A percentile compares a stretch with the other conserved stretches of the same genome.
Conservation (phyloP, 2,329 filamentous ascomycete genomes). For the Monilinia laxa region DNA sequence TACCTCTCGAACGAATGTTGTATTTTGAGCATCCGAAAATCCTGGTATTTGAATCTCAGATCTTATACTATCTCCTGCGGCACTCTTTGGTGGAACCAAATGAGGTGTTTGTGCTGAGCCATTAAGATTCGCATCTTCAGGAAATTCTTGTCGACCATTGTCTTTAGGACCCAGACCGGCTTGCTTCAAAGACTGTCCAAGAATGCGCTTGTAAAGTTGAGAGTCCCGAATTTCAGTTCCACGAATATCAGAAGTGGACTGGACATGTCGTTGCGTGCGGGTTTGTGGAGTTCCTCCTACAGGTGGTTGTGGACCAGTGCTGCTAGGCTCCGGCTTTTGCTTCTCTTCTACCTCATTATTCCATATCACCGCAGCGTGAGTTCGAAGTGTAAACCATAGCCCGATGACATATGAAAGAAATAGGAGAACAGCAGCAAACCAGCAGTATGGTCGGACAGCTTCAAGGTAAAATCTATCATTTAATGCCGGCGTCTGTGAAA, state of each 20-base stretch:
- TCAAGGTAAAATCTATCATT: constrained; percentile 86
- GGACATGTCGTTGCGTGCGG: constrained; percentile 32
- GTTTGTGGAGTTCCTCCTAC: constrained; percentile 29
- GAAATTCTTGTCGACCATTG: constrained; percentile 45
- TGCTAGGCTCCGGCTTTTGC: constrained; percentile 55
- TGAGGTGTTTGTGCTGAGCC: constrained; percentile 59
- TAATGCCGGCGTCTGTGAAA: constrained; percentile 80
- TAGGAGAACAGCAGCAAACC: constrained; percentile 77
- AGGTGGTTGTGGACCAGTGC: constrained; percentile 38
- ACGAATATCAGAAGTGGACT: constrained; percentile 28
- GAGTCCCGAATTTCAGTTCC: constrained; percentile 75
- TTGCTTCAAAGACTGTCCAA: constrained; percentile 86
- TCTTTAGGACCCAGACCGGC: constrained; percentile 64
- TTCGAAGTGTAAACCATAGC: constrained; percentile 91
- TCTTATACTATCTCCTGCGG: constrained; percentile 46
- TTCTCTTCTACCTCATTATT: constrained; percentile 80
- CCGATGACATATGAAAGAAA: constrained; percentile 94
- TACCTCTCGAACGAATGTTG: constrained; percentile 77
- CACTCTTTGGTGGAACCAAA: constrained; percentile 70
- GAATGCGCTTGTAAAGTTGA: constrained; percentile 86
- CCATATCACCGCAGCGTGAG: constrained; percentile 97
- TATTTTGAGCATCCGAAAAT: constrained; percentile 79
- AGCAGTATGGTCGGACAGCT: constrained; percentile 91
- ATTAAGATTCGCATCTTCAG: constrained; percentile 42
- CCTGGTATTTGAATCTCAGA: constrained; percentile 60